Evolutionary conservation across 192 early-diverging fungal species (phyloP), one percentile per base, ranked within the genome.

Genomic region (Obelidium mucronatum): DNA sequence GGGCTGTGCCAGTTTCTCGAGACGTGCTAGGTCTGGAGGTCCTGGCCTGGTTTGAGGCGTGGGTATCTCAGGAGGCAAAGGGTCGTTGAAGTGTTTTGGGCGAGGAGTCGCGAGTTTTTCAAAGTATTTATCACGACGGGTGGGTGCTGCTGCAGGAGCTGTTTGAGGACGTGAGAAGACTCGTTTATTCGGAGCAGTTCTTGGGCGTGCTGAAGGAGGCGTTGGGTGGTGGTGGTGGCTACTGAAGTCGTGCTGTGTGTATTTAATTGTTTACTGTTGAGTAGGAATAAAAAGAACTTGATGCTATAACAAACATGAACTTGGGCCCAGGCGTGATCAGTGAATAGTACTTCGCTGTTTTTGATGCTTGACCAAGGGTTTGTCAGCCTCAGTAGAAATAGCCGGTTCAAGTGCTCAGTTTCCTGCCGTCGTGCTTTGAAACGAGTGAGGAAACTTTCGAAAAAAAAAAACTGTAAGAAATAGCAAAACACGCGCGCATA

Each of bases 31-130:
- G 55, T 72, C 69, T 17, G 69, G 69, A 19, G 69, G 69, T 5
- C 69, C 69, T 19, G 69, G 69, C 4, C 54, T 8, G 8, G 13
- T 1, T 56, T 8, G 31, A n/a, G 69, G 69, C 8, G 28, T n/a
- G 3, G 69, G 69, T 24, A 72, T 72, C 36, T 72, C 69, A 37
- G 69, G 69, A 36, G 69, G 69, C 13, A 72, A 36, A 19, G 69
- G 69, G 69, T 72, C 69, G 28, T 72, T 72, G 24, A n/a, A 58
- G 56, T 72, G 69, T 59, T 72, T 72, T 19, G 52, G 69, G 15
- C 40, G 33, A 28, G 69, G 69, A 6, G 31, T 72, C 19, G 69
- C 69, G 8, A 72, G 55, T 58, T 58, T 54, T 33, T 51, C 69
- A 40, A 72, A 72, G 36, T 72, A 72, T 24, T 26, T 55, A 54